Evolutionary conservation across 331 rosid genomes (phyloP).

Genomic region (Pyracantha coccinea): DNA sequence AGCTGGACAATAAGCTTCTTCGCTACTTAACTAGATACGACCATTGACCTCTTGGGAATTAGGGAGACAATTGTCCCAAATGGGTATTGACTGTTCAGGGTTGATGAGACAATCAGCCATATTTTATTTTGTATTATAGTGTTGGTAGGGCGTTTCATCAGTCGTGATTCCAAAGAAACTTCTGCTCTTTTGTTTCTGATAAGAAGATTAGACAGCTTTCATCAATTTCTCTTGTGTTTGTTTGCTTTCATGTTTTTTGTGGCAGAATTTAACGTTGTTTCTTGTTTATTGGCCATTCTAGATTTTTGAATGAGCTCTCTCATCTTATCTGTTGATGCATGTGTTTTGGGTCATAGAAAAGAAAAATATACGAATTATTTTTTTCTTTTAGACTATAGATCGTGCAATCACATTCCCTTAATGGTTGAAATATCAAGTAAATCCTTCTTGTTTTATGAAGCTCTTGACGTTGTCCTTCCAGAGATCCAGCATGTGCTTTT

Average conservation of each 20-base stretch:
- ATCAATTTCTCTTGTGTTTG: not conserved
- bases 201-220: not conserved
- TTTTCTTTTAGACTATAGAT: not conserved
- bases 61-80: not conserved
- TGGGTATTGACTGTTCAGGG: not conserved
- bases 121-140: not conserved
- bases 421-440: too few species aligned
- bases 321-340: not conserved
- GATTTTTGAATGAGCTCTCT: not conserved
- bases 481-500: not conserved
- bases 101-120: not conserved
- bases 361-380: not conserved
- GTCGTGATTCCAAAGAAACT: not conserved
- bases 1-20: not conserved
- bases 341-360: not conserved
- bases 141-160: not conserved
- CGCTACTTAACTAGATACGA: not conserved
- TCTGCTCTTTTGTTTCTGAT: not conserved
- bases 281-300: not conserved
- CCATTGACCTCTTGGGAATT: not conserved
- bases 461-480: not conserved
- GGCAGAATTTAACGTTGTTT: not conserved
- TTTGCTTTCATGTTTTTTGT: not conserved
- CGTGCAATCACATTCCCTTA: not conserved
- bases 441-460: not conserved